These are phyloP conservation scores for Kokia cookei DNA, from an alignment of 441 rosid genomes.

Conservation along the genomic window DNA sequence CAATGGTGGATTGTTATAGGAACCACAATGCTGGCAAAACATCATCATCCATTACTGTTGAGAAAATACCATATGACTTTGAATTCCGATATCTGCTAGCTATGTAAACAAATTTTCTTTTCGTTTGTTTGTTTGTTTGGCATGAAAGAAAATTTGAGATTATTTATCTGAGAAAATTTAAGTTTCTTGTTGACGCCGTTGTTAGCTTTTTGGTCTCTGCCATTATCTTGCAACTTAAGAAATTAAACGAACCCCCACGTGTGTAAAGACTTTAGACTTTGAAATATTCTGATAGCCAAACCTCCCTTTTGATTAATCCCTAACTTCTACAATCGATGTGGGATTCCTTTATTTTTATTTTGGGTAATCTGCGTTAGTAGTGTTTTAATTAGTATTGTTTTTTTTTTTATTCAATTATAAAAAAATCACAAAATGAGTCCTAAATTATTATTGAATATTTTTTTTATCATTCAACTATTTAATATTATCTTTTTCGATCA, in stretches of 20 bases:
- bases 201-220: neutral
- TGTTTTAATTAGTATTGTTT: too few species aligned
- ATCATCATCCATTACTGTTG: conserved; percentile 33
- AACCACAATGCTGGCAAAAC: conserved; percentile 40
- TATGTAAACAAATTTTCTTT: conserved; percentile 23
- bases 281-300: neutral
- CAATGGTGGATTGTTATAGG: conserved; percentile 83
- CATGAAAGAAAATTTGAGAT: neutral
- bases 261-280: neutral
- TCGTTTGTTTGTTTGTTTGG: neutral
- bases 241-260: neutral
- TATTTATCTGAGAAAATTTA: neutral
- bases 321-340: neutral
- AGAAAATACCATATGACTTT: conserved; percentile 67
- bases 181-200: neutral
- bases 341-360: neutral
- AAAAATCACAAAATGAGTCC: too few species aligned
- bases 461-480: too few species aligned
- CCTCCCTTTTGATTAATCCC: neutral
- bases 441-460: too few species aligned
- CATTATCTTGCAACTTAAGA: too few species aligned
- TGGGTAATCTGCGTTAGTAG: too few species aligned
- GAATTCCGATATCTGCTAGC: conserved; percentile 83
- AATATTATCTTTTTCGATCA: too few species aligned
- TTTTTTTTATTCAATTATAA: too few species aligned